These are phyloP conservation scores for Podospora bellae-mahoneyi DNA, from an alignment of 495 filamentous ascomycete genomes.

Conservation along the genomic window DNA sequence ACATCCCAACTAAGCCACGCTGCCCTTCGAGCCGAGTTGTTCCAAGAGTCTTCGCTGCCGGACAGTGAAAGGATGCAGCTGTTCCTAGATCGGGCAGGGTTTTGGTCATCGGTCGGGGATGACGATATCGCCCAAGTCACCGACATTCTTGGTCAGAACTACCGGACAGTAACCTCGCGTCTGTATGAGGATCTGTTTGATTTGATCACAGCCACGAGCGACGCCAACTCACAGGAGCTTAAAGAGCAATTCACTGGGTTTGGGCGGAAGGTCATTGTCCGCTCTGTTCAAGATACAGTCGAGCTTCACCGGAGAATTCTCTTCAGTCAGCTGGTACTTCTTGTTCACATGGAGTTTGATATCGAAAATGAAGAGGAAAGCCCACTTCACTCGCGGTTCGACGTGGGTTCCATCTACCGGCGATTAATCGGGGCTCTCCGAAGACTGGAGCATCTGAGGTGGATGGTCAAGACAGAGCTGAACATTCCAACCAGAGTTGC, in stretches of 20 bases:
- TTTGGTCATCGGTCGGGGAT: constrained; percentile 69
- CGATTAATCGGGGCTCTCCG: constrained; percentile 63
- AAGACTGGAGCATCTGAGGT: constrained; percentile 73
- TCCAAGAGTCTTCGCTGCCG: constrained; percentile 61
- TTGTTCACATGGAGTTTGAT: constrained; percentile 78
- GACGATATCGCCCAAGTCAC: constrained; percentile 58
- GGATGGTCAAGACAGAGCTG: constrained; percentile 65
- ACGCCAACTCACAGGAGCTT: constrained; percentile 36
- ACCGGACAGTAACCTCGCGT: constrained; percentile 51
- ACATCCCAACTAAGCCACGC: constrained; percentile 58
- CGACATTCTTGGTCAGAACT: constrained; percentile 54
- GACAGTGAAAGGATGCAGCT: constrained; percentile 64
- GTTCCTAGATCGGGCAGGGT: constrained; percentile 68
- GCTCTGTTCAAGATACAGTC: constrained; percentile 74
- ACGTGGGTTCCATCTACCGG: constrained; percentile 63
- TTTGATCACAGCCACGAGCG: constrained; percentile 39
- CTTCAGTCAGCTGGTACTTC: constrained; percentile 75
- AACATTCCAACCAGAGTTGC: constrained; percentile 38
- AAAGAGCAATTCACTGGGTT: constrained; percentile 58
- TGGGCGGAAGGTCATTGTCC: constrained; percentile 68
- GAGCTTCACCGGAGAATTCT: constrained; percentile 64
- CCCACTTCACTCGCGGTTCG: constrained; percentile 54
- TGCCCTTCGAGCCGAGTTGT: constrained; percentile 64
- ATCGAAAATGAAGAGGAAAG: constrained; percentile 64
- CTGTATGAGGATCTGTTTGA: constrained; percentile 49